These are phyloP conservation scores for Pseudozyma hubeiensis DNA, from an alignment of 1,284 basidiomycete genomes.

Conservation along the genomic window DNA sequence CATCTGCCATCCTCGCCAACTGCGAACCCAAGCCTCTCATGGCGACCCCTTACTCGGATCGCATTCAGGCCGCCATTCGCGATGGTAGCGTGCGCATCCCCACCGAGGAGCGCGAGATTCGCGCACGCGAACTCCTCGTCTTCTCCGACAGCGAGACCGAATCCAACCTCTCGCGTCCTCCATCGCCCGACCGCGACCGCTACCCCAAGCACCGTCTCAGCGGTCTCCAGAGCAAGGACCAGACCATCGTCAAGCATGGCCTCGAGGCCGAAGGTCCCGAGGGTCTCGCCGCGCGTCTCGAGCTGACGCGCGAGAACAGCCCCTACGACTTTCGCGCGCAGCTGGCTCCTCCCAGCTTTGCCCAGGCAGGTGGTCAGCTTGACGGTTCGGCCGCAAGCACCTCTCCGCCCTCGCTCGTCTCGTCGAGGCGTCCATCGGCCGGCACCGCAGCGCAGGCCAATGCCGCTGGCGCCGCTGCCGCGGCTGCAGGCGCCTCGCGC, in stretches of 20 bases:
- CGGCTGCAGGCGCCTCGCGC: constrained; percentile 22
- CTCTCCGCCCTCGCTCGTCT: constrained; percentile 29
- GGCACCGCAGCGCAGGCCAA: constrained; percentile 7
- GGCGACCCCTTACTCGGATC: constrained; percentile 47
- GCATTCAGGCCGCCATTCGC: constrained; percentile 49
- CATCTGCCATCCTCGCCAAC: constrained; percentile 30
- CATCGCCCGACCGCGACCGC: constrained; percentile 55
- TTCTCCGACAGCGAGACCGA: constrained; percentile 61
- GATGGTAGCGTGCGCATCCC: constrained; percentile 43
- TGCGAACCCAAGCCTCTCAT: constrained; percentile 52
- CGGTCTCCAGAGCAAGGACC: constrained; percentile 60
- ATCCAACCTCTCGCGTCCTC: constrained; percentile 61
- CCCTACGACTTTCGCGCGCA: constrained; percentile 51
- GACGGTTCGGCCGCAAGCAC: constrained; percentile 27
- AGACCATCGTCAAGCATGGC: constrained; percentile 57
- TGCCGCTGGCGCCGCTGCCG: constrained; percentile 5
- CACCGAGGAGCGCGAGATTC: constrained; percentile 54
- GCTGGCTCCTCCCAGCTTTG: constrained; percentile 23
- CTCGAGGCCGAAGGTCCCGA: constrained; percentile 27
- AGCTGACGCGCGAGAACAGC: constrained; percentile 56
- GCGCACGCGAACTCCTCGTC: constrained; percentile 54
- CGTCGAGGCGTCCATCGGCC: constrained; percentile 38
- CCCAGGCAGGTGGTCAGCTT: constrained; percentile 18
- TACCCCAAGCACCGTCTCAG: constrained; percentile 61
- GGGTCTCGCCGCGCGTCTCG: constrained; percentile 35